Base-by-base conservation (phyloP, 2,329 filamentous ascomycete genomes). In the Sclerotinia trifoliorum region DNA sequence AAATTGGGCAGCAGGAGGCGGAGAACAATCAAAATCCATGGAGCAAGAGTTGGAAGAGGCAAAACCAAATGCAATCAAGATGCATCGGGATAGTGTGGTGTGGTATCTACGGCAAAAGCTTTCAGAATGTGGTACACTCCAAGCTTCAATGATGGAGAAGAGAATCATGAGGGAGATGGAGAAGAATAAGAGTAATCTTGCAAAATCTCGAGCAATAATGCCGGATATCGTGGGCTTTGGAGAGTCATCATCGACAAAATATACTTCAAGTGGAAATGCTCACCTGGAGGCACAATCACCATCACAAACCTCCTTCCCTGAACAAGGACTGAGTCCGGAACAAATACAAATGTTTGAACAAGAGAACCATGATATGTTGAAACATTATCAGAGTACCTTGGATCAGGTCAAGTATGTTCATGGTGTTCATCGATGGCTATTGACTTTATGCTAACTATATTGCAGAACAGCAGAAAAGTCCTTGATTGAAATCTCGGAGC, bases 61-160 rank as follows among this genome's bases (percentile, higher is more conserved):
- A 8, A 85, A 83, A 69, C 87, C 88, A 67, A 87, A 87, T 71
- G 87, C 86, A 52, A 80, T 91, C 8, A 88, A 85, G 63, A 84
- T 86, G 62, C 90, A 96, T 73, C 83, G 94, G 65, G 94, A 96
- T 75, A 90, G 90, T 71, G 88, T 99, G 57, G 81, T 98, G 15
- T 94, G 91, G 89, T 94, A 90, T 74, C 78, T 99, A 75, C 85
- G 91, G 71, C 85, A 90, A 76, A 85, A 88, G 75, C 80, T 98
- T 71, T 91, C 95, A 80, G 84, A 87, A 72, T 93, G 90, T 68
- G 90, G 91, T 54, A 85, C 87, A 74, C 88, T 90, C 71, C 94
- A 98, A 81, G 88, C 92, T 74, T 86, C 85, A 63, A 97, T 98
- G 93, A 97, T 98, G 85, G 94, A 97, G 81, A 91, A 92, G 75